Percentiles rank a stretch among this genome's conserved stretches.
Conservation (phyloP, 257 asterid genomes). For the Ligustrum vulgare region DNA sequence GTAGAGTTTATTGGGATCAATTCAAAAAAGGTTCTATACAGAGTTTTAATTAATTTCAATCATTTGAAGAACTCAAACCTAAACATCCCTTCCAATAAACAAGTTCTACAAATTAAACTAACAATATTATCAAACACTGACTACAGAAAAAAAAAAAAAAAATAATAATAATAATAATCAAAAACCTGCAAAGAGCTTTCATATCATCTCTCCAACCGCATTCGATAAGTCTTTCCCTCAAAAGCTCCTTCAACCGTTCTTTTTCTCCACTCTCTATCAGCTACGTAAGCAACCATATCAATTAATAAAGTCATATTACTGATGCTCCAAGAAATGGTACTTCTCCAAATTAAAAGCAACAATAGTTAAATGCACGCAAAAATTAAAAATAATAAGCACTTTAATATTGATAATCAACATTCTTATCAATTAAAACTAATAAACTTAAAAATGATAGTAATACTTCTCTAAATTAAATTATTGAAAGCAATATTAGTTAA, state of each 20-base stretch:
- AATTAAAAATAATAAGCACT: not conserved
- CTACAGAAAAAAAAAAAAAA: not conserved
- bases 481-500: not conserved
- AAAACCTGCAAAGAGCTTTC: conserved; percentile 64
- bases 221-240: conserved; percentile 62
- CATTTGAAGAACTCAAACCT: not conserved
- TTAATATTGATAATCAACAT: not conserved
- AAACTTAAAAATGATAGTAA: not conserved
- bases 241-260: conserved; percentile 58
- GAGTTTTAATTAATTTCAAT: not conserved
- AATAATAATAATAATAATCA: not conserved
- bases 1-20: not conserved
- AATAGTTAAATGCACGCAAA: not conserved
- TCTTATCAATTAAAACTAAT: not conserved
- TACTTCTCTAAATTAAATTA: not conserved
- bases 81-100: not conserved
- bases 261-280: conserved; percentile 57
- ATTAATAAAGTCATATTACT: not conserved
- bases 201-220: conserved; percentile 76
- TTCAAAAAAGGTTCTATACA: not conserved
- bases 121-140: not conserved
- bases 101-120: not conserved
- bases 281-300: conserved; percentile 24
- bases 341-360: not conserved
- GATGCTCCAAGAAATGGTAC: not conserved